A percentile compares a stretch with the other conserved stretches of the same genome.
Evolutionary conservation across 2,329 filamentous ascomycete genomes (phyloP).

Genomic region (Emmonsiellopsis sp.): DNA sequence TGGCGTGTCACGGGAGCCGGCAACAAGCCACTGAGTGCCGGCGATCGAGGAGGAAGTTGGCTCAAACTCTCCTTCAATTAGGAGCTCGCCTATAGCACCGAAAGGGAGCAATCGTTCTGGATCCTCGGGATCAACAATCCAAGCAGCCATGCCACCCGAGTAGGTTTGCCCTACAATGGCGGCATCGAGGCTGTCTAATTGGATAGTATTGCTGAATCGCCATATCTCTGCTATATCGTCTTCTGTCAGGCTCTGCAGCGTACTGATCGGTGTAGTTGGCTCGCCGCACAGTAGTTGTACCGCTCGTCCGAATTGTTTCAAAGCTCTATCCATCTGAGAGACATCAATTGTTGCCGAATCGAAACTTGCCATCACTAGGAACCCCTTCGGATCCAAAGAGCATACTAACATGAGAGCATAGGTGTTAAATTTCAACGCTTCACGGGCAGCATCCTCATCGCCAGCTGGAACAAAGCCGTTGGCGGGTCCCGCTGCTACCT

Average conservation of each 20-base stretch:
- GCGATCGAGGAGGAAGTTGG: not conserved
- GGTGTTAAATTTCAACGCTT: conserved; percentile 45
- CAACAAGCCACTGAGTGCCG: conserved; percentile 1
- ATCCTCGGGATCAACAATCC: conserved; percentile 18
- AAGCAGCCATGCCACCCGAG: conserved; percentile 11
- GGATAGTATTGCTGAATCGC: conserved; percentile 3
- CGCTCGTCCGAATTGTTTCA: conserved; percentile 42
- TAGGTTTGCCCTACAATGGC: not conserved
- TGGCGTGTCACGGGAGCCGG: not conserved
- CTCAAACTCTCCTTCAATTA: conserved; percentile 18
- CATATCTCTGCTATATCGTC: conserved; percentile 1
- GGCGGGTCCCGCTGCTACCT: conserved; percentile 26
- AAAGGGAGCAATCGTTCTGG: conserved; percentile 17
- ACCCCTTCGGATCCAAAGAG: conserved; percentile 47
- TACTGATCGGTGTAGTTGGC: not conserved
- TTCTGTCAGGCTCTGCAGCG: not conserved
- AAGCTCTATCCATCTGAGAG: conserved; percentile 41
- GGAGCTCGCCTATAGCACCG: conserved; percentile 20
- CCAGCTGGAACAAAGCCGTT: conserved; percentile 46
- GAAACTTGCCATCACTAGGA: conserved; percentile 54
- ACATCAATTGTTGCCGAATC: conserved; percentile 46
- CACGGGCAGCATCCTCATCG: conserved; percentile 49
- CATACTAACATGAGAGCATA: conserved; percentile 56
- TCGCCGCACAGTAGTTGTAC: conserved; percentile 16
- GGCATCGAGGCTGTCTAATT: not conserved